Conservation (phyloP, 768 basidiomycete genomes). For the Suillus spraguei region DNA sequence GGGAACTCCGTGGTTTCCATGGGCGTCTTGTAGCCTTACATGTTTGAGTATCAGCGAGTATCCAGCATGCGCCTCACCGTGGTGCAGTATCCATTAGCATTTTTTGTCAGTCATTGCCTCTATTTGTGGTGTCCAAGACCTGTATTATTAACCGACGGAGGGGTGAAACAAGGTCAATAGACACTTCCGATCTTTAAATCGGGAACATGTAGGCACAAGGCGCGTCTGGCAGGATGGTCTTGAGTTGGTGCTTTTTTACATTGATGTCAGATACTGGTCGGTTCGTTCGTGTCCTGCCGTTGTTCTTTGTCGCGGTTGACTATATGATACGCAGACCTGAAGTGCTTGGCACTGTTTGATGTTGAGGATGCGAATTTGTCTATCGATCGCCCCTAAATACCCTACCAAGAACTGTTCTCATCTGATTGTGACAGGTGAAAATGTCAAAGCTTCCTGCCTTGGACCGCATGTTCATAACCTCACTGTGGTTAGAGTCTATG, state of each 20-base stretch:
- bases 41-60: background rate
- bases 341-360: background rate
- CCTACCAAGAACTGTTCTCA: background rate
- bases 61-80: background rate
- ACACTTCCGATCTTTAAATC: background rate
- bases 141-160: background rate
- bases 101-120: background rate
- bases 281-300: background rate
- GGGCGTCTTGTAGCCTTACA: background rate
- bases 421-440: background rate
- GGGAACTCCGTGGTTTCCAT: background rate
- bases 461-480: background rate
- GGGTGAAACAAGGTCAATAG: background rate
- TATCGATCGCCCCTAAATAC: background rate
- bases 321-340: no score
- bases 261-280: background rate
- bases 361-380: background rate
- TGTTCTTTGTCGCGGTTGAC: background rate
- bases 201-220: background rate
- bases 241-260: background rate
- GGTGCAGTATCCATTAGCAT: background rate
- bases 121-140: background rate
- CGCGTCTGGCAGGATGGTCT: background rate
- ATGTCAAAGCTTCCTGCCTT: conserved; percentile 1
- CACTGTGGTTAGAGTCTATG: background rate